Evolutionary conservation across 495 filamentous ascomycete species (phyloP).

Genomic region (Aspergillus hancockii): DNA sequence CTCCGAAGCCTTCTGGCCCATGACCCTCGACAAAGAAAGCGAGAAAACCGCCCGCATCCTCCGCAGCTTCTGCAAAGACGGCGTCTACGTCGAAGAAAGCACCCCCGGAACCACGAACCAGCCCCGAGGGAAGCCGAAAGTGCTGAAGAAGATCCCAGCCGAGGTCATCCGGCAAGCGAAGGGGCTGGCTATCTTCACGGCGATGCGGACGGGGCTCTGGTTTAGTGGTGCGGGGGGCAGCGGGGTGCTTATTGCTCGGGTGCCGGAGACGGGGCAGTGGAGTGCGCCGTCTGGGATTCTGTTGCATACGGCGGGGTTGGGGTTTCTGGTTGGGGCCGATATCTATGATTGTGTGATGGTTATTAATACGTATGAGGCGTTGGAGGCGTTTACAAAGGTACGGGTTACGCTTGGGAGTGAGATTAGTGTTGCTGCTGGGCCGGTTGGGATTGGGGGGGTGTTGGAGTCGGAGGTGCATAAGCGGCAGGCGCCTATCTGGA

Average conservation of each 20-base stretch:
- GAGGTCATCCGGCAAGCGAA: conserved; percentile 75
- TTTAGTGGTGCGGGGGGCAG: conserved; percentile 70
- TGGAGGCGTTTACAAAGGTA: conserved; percentile 68
- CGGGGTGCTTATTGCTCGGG: conserved; percentile 68
- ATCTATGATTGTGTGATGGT: conserved; percentile 82
- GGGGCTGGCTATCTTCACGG: conserved; percentile 76
- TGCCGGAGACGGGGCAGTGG: conserved; percentile 68
- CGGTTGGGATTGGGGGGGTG: conserved; percentile 62
- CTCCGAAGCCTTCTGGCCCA: conserved; percentile 69
- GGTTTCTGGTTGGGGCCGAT: conserved; percentile 76
- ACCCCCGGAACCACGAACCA: conserved; percentile 5
- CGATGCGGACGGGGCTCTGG: conserved; percentile 82
- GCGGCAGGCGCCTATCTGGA: conserved; percentile 65
- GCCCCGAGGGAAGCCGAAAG: conserved; percentile 55
- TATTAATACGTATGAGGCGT: conserved; percentile 70
- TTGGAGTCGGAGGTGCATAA: conserved; percentile 63
- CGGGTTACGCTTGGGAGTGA: conserved; percentile 68
- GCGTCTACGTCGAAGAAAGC: conserved; percentile 38
- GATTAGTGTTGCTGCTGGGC: conserved; percentile 66
- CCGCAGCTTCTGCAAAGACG: conserved; percentile 64
- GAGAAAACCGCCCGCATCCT: conserved; percentile 72
- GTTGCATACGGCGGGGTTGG: conserved; percentile 71
- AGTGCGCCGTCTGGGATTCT: conserved; percentile 74
- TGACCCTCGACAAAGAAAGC: conserved; percentile 66
- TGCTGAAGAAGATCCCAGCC: conserved; percentile 72